phyloP scores from a whole-genome alignment of 805 yeast genomes.

The Yarrowia sp. region DNA sequence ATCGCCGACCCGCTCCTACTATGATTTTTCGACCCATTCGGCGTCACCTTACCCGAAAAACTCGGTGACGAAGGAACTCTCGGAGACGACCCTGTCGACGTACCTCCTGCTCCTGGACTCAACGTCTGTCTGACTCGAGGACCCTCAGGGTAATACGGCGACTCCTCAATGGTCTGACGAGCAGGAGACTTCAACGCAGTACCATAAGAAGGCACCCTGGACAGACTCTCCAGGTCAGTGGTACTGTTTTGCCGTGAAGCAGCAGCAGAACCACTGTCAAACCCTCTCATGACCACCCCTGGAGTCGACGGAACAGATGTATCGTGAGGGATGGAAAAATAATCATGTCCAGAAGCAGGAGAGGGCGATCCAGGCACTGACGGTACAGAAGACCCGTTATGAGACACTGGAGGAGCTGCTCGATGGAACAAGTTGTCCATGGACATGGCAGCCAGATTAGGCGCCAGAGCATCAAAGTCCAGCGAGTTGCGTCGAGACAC shows the following conservation, averaged over 20 bases:
- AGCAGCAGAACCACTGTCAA: background rate
- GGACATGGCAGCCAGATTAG: background rate
- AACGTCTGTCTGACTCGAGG: background rate
- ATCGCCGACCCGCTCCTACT: conserved; percentile 1
- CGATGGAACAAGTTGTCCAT: conserved; percentile 13
- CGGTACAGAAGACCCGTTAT: background rate
- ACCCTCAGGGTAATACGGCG: conserved; percentile 60
- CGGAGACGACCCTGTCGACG: background rate
- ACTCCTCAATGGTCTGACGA: conserved; percentile 48
- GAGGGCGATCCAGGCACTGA: background rate
- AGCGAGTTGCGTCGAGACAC: conserved; percentile 40
- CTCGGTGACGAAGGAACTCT: conserved; percentile 4
- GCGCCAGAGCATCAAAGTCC: conserved; percentile 31
- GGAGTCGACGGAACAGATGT: background rate
- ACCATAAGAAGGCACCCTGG: conserved; percentile 79
- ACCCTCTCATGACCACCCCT: background rate
- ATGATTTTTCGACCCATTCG: conserved; percentile 10
- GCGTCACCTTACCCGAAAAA: conserved; percentile 25
- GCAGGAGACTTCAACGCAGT: conserved; percentile 63
- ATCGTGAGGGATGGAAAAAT: conserved; percentile 3
- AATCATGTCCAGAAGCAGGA: background rate
- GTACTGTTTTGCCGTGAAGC: background rate
- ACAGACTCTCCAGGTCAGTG: conserved; percentile 46
- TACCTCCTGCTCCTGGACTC: background rate
- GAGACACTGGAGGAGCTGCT: background rate